phyloP scores from a whole-genome alignment of 306 rosid genomes.

The Rubus idaeus region DNA sequence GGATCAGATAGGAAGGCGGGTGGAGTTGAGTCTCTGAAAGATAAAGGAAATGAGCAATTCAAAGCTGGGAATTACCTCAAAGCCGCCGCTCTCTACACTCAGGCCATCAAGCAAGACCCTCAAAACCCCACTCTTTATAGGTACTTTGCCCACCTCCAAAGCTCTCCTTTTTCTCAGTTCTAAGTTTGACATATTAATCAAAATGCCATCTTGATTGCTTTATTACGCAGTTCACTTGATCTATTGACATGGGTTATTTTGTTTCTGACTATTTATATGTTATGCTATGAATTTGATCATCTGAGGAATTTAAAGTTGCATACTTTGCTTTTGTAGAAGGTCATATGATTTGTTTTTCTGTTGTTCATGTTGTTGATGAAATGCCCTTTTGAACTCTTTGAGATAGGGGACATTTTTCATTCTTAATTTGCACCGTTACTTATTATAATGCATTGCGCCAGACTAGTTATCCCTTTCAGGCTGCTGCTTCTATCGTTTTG shows the following conservation, averaged over 20 bases:
- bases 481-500: neutral
- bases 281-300: neutral
- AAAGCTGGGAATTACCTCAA: slow-evolving; percentile 87
- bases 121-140: slow-evolving; percentile 85
- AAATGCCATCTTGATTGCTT: slow-evolving; percentile 13
- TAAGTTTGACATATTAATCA: neutral
- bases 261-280: neutral
- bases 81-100: slow-evolving; percentile 97
- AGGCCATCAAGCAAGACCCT: slow-evolving; percentile 93
- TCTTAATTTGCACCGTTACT: neutral
- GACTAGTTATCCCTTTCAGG: neutral
- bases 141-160: slow-evolving; percentile 34
- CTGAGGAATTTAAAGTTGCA: neutral
- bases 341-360: neutral
- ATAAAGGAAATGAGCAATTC: slow-evolving; percentile 86
- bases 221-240: neutral
- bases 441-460: neutral
- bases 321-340: neutral
- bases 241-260: neutral
- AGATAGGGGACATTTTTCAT: neutral
- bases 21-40: slow-evolving; percentile 63
- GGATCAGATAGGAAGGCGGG: slow-evolving; percentile 41
- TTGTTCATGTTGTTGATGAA: neutral
- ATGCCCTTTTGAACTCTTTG: neutral
- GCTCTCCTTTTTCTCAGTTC: neutral